A percentile compares a stretch with the other conserved stretches of the same genome.
phyloP scores from a whole-genome alignment of 169 alveolate species.

The Cytauxzoon felis region DNA sequence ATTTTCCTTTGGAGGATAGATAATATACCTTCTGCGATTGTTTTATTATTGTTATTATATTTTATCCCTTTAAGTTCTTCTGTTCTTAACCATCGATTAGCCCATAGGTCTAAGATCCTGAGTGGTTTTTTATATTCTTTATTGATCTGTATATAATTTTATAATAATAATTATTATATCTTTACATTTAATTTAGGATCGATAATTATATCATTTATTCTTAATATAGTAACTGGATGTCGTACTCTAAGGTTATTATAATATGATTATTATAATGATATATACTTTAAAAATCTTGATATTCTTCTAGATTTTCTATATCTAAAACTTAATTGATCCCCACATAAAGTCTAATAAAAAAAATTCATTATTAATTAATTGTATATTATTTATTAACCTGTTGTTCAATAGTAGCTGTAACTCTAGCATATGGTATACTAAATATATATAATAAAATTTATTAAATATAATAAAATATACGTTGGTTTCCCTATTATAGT shows the following conservation, averaged over 20 bases:
- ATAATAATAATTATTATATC: background rate
- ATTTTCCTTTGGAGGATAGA: background rate
- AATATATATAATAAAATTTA: background rate
- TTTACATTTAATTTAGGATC: slow-evolving; percentile 65
- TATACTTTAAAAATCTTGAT: slow-evolving; percentile 75
- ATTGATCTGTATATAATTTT: slow-evolving; percentile 18
- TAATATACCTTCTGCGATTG: slow-evolving; percentile 35
- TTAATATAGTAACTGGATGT: slow-evolving; percentile 80
- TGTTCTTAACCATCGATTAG: slow-evolving; percentile 81
- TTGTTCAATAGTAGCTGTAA: slow-evolving; percentile 80
- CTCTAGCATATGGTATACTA: slow-evolving; percentile 84
- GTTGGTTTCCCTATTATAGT: slow-evolving; percentile 86
- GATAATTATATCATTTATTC: slow-evolving; percentile 76
- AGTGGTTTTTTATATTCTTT: slow-evolving; percentile 58
- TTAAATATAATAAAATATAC: too few species aligned
- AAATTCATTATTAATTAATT: too few species aligned
- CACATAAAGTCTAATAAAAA: slow-evolving; percentile 77
- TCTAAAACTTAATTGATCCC: slow-evolving; percentile 79
- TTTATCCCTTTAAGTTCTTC: slow-evolving; percentile 74
- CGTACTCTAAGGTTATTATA: slow-evolving; percentile 56
- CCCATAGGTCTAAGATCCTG: slow-evolving; percentile 80
- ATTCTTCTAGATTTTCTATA: slow-evolving; percentile 77
- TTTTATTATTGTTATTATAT: slow-evolving; percentile 26
- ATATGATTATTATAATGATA: background rate
- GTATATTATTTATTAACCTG: slow-evolving; percentile 40